Evolutionary conservation across 2,329 filamentous ascomycete genomes (phyloP), one percentile per base, ranked within the genome.

Genomic region (Penicillium sp.): DNA sequence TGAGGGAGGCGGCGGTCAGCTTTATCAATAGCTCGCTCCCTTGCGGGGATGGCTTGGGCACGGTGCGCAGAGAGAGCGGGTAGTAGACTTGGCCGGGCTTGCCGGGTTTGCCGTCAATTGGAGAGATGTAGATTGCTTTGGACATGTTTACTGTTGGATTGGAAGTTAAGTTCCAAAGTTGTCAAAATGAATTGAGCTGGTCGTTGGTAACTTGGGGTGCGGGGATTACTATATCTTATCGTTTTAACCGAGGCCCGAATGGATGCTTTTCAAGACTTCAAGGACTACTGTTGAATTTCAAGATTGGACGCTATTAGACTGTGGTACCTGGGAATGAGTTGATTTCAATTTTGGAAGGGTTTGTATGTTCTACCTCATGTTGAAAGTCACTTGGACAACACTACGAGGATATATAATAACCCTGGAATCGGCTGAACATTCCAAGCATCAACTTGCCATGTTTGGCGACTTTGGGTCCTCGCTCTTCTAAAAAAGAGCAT

Each of bases 11-110:
- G 48, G 92, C 89, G 34, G 83, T 82, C 67, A 97, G 79, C 66
- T 84, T 85, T 58, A 97, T 78, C 6, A 95, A 79, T 61, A 96
- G 79, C 71, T 97, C 82, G 58, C 79, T 79, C 14, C 83, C 82
- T 24, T 83, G 81, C 0, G 88, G 88, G 1, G 77, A 79, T 24
- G 88, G 88, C 58, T 81, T 79, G 52, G 87, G 81, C 14, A 88
- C 75, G 32, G 85, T 77, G 58, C 84, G 84, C 50, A 89, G 62
- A n/a, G 68, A 64, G 39, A 77, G 68, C 8, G 73, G 72, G 58
- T 76, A 77, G 77, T 93, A 96, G 60, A 96, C 92, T 73, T 92
- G 79, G 54, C 92, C 92, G 8, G 92, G 92, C 77, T 92, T 93
- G 64, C 76, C 76, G 9, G 74, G 74, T 47, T 76, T 74, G 60